A percentile compares a stretch with the other conserved stretches of the same genome.
These are phyloP conservation scores for Maudiozyma barnettii DNA, from an alignment of 805 yeast species.

Conservation along the genomic window DNA sequence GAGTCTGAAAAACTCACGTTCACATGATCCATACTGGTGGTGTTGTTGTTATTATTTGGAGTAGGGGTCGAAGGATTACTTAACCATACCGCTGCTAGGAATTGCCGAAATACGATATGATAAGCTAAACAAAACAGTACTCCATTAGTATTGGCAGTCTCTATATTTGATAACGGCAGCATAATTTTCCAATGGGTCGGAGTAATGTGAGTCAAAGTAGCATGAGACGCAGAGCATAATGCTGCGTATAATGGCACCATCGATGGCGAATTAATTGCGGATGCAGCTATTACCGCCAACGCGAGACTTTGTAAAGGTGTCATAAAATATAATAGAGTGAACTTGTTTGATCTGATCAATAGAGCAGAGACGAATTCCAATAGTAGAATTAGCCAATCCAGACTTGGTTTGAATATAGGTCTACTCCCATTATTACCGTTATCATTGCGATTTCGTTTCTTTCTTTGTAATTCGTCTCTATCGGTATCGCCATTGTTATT, in stretches of 20 bases:
- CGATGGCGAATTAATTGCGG: slow-evolving; percentile 26
- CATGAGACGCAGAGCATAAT: slow-evolving; percentile 23
- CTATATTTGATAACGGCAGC: not conserved
- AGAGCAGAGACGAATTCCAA: slow-evolving; percentile 10
- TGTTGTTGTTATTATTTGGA: slow-evolving; percentile 3
- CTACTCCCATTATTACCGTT: too few species aligned
- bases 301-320: slow-evolving; percentile 22
- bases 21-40: not conserved
- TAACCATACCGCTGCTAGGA: slow-evolving; percentile 4
- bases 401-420: not conserved
- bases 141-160: not conserved
- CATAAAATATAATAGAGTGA: slow-evolving; percentile 10
- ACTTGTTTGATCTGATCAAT: not conserved
- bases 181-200: not conserved
- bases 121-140: slow-evolving; percentile 18
- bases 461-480: not conserved
- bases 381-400: slow-evolving; percentile 14
- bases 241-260: slow-evolving; percentile 24
- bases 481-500: not conserved
- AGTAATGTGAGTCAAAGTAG: slow-evolving; percentile 13
- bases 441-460: too few species aligned
- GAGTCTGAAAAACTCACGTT: not conserved
- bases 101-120: slow-evolving; percentile 22
- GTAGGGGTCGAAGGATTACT: not conserved
- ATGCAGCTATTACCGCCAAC: slow-evolving; percentile 24